phyloP scores from a whole-genome alignment of 768 basidiomycete genomes.

The Tylopilus vinaceipallidus region DNA sequence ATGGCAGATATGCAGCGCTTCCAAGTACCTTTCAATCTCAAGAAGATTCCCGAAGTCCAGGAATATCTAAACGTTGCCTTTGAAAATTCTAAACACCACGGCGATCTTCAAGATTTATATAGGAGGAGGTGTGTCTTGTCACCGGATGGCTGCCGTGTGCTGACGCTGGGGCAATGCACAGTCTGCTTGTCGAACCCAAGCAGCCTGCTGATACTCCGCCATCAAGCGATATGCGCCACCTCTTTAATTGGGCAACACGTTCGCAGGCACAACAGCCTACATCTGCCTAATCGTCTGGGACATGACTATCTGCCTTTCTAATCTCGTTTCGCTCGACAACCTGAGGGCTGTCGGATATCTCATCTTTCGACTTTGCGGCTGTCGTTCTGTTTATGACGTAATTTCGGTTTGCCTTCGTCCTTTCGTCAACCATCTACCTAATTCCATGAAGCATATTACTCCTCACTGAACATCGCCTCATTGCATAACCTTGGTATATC shows the following conservation, averaged over 20 bases:
- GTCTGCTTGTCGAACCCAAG: constrained; percentile 80
- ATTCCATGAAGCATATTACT: constrained; percentile 21
- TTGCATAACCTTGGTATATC: constrained; percentile 29
- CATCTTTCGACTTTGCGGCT: constrained; percentile 15
- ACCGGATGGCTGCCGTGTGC: neutral
- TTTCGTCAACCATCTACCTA: constrained; percentile 27
- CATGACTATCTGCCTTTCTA: constrained; percentile 17
- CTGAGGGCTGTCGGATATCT: constrained; percentile 13
- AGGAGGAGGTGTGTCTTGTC: constrained; percentile 63
- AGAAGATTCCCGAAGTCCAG: constrained; percentile 88
- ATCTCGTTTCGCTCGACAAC: constrained; percentile 2
- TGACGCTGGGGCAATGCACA: constrained; percentile 26
- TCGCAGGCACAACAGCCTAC: constrained; percentile 43
- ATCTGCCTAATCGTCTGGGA: constrained; percentile 29
- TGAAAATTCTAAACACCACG: constrained; percentile 69
- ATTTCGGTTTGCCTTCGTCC: constrained; percentile 22
- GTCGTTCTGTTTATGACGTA: constrained; percentile 30
- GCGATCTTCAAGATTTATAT: constrained; percentile 84
- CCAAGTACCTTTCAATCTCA: constrained; percentile 82
- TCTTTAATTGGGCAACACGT: constrained; percentile 77
- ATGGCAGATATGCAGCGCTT: constrained; percentile 85
- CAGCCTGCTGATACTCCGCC: constrained; percentile 72
- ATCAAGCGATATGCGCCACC: constrained; percentile 67
- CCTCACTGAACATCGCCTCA: constrained; percentile 22
- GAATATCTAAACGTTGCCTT: constrained; percentile 72